Conservation (phyloP, 306 rosid genomes). For the Prunus fruticosa region DNA sequence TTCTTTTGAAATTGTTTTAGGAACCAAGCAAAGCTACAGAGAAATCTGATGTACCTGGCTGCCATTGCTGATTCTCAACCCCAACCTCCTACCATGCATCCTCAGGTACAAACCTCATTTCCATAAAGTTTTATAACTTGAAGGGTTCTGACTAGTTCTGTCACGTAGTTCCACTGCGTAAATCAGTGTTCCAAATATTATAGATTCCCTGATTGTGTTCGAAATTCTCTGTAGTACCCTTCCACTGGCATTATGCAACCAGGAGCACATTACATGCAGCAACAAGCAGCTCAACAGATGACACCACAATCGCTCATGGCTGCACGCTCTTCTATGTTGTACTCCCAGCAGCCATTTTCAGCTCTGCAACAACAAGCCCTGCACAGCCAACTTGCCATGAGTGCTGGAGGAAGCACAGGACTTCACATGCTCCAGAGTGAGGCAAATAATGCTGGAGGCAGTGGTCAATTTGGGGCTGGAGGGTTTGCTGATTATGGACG, state of each 20-base stretch:
- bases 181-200: neutral
- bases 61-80: constrained; percentile 99
- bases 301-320: constrained; percentile 87
- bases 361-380: constrained; percentile 86
- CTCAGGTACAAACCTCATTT: constrained; percentile 59
- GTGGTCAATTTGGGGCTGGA: constrained; percentile 48
- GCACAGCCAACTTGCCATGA: constrained; percentile 68
- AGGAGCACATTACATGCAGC: constrained; percentile 91
- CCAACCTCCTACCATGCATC: constrained; percentile 76
- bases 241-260: constrained; percentile 71
- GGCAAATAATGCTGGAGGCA: constrained; percentile 53
- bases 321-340: constrained; percentile 83
- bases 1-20: constrained; percentile 33
- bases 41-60: constrained; percentile 97
- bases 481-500: constrained; percentile 75
- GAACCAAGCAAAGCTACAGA: constrained; percentile 95
- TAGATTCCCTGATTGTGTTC: neutral
- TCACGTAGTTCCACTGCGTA: neutral
- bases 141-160: neutral
- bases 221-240: constrained; percentile 52
- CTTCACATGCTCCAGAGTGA: constrained; percentile 81
- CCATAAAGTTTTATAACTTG: neutral
- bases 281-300: constrained; percentile 81
- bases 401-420: constrained; percentile 58
- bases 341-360: constrained; percentile 70